A percentile compares a stretch with the other conserved stretches of the same genome.
phyloP scores from a whole-genome alignment of 2,329 filamentous ascomycete species.

The Penicillium psychrosexuale region DNA sequence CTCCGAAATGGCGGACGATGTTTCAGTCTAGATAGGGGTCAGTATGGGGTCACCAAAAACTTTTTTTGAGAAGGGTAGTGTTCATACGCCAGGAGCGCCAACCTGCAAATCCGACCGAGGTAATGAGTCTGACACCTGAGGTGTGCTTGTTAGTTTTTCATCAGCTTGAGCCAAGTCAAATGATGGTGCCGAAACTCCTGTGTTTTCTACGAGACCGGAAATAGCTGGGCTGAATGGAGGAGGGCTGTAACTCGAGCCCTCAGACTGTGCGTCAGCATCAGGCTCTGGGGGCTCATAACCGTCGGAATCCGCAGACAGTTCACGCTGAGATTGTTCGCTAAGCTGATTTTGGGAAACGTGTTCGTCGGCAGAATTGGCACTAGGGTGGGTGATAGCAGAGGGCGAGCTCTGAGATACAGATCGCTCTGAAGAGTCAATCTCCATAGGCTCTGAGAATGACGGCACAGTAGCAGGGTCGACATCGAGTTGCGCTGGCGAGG shows the following conservation, averaged over 20 bases:
- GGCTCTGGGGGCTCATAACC: slow-evolving; percentile 56
- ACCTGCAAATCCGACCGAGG: slow-evolving; percentile 23
- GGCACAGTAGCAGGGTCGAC: not conserved
- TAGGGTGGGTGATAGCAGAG: slow-evolving; percentile 7
- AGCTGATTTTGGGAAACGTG: not conserved
- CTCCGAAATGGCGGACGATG: slow-evolving; percentile 15
- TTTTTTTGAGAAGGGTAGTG: slow-evolving; percentile 15
- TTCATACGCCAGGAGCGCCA: slow-evolving; percentile 35
- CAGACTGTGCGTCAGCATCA: slow-evolving; percentile 26
- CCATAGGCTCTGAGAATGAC: slow-evolving; percentile 1
- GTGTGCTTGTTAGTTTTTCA: slow-evolving; percentile 33
- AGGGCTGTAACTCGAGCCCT: slow-evolving; percentile 32
- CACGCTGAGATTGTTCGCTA: slow-evolving; percentile 18
- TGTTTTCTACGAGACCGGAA: slow-evolving; percentile 30
- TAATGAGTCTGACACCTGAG: slow-evolving; percentile 28
- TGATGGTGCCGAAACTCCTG: slow-evolving; percentile 22
- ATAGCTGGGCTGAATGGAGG: slow-evolving; percentile 46
- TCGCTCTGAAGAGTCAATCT: not conserved
- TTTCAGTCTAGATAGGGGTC: slow-evolving; percentile 29
- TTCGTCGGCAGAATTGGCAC: slow-evolving; percentile 12
- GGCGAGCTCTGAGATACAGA: not conserved
- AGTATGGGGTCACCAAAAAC: slow-evolving; percentile 23
- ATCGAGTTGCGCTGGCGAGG: slow-evolving; percentile 15
- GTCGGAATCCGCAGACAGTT: slow-evolving; percentile 45
- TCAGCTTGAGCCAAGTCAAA: slow-evolving; percentile 22